phyloP scores from a whole-genome alignment of 2,329 filamentous ascomycete genomes.

The Apiospora kogelbergensis region DNA sequence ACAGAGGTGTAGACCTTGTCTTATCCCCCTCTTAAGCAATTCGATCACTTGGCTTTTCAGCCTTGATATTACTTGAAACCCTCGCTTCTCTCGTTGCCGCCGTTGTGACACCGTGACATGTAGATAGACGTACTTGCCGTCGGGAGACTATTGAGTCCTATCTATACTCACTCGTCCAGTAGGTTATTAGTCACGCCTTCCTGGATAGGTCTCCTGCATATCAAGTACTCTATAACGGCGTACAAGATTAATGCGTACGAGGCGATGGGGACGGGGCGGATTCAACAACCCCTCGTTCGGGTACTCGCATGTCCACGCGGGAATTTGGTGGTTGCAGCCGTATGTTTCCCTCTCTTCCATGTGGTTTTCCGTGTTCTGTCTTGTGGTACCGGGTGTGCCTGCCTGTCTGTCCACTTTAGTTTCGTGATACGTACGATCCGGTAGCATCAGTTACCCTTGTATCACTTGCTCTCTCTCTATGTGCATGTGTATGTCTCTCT shows the following conservation, averaged over 20 bases:
- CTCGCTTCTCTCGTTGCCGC: not conserved
- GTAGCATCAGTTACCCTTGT: not conserved
- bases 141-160: not conserved
- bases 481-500: too few relatives aligned
- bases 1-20: not conserved
- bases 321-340: not conserved
- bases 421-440: not conserved
- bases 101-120: not conserved
- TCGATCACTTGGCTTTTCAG: not conserved
- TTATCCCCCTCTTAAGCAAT: not conserved
- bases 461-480: not conserved
- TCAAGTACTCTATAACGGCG: not conserved
- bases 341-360: not conserved
- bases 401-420: not conserved
- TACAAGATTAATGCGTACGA: too few relatives aligned
- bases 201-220: not conserved
- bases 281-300: not conserved
- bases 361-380: constrained; percentile 1
- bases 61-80: not conserved
- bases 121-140: not conserved
- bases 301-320: not conserved
- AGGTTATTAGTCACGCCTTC: not conserved
- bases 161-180: too few relatives aligned
- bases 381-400: not conserved
- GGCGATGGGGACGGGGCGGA: too few relatives aligned